phyloP scores from a whole-genome alignment of 352 stramenopile genomes.

The Blastocystis sp. region DNA sequence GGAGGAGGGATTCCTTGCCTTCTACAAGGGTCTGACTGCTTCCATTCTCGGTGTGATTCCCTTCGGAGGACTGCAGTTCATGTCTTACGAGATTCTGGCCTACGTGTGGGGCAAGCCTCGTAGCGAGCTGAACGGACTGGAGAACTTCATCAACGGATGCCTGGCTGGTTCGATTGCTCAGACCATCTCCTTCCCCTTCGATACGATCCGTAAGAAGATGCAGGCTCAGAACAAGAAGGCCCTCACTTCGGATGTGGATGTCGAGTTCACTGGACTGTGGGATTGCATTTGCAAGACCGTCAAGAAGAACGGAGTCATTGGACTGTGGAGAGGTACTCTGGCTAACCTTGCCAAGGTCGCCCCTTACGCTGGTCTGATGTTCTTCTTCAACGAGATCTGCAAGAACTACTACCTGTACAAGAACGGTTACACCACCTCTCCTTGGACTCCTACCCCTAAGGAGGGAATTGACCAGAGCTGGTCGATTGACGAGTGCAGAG shows the following conservation, averaged over 20 bases:
- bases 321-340: constrained; percentile 37
- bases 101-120: constrained; percentile 47
- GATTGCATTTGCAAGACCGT: constrained; percentile 28
- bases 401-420: constrained; percentile 36
- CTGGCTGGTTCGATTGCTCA: constrained; percentile 47
- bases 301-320: constrained; percentile 21
- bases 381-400: constrained; percentile 21
- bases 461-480: background rate
- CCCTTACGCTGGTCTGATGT: background rate
- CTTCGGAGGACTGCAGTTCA: constrained; percentile 38
- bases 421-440: constrained; percentile 16
- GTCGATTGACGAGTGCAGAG: constrained; percentile 11
- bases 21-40: constrained; percentile 51
- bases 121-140: constrained; percentile 6
- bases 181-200: constrained; percentile 35
- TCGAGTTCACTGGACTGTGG: constrained; percentile 40
- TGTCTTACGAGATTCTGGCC: constrained; percentile 52
- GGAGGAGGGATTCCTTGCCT: constrained; percentile 45
- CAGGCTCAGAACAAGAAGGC: constrained; percentile 20
- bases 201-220: constrained; percentile 50
- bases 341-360: constrained; percentile 26
- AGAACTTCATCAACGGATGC: constrained; percentile 51
- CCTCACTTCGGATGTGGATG: constrained; percentile 13
- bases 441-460: constrained; percentile 22
- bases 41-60: constrained; percentile 57